Base-by-base conservation (phyloP, 192 early-diverging fungal genomes). In the Globomyces pollinis-pini region DNA sequence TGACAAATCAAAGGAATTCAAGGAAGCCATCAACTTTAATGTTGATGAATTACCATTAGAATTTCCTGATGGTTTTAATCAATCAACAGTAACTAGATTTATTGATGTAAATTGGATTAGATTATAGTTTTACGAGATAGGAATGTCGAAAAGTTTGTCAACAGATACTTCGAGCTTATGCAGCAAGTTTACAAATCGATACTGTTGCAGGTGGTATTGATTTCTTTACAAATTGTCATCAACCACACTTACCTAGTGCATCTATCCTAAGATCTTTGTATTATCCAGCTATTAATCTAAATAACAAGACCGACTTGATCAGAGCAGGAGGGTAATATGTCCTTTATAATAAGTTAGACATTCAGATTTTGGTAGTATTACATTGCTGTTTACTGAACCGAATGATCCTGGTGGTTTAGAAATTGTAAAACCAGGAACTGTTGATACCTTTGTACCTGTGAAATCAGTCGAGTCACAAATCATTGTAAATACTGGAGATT, bases 401-500 rank as follows among this genome's bases (percentile, higher is more conserved):
- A 21, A 8, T 2, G 32, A 55, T 38, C 50, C 34, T 21, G 50
- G 53, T 44, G 36, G 62, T 23, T n/a, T 54, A 20, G 35, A 42
- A 26, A 34, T 47, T 32, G 30, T 43, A 16, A 15, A 35, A 20
- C 8, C 33, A 9, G 20, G 18, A 18, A 28, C 26, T 15, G 28
- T 34, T 18, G 55, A 42, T 47, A 42, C 15, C n/a, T 53, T 53
- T 24, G 23, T 41, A 15, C 43, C 61, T 31, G 49, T 55, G 15
- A 20, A 28, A 2, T 24, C 16, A 1, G 30, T 33, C 1, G 50
- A 51, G 3, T 33, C 8, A 16, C 29, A 30, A 13, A 61, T 56
- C 3, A 41, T 64, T 15, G 51, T 64, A 4, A 86, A 85, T 54
- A 70, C 83, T 45, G 82, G 66, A 3, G 84, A 86, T 53, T 73